Evolutionary conservation across 768 basidiomycete genomes (phyloP), one percentile per base, ranked within the genome.

Genomic region (Crepidotus variabilis): DNA sequence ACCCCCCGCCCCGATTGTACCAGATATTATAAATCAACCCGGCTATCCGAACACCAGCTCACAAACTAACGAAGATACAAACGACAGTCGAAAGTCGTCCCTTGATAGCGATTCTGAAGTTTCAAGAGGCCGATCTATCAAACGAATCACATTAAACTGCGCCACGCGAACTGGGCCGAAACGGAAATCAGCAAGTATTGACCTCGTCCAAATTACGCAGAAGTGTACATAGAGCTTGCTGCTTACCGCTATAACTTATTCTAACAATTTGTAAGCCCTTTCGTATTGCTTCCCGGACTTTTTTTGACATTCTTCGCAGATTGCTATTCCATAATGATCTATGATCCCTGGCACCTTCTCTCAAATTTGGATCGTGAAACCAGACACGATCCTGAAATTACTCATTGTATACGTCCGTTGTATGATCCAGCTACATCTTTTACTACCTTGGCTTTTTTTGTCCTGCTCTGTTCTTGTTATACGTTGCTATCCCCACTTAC

Each of bases 131-230:
- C 62, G 67, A 47, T 55, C 60, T 2, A 65, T 66, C 60, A 54
- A 62, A 62, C 60, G 65, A 49, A 60, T 65, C 5, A 22, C 45
- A 33, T 51, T 67, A 10, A 58, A 56, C 36, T 43, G 52, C 47
- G 39, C 52, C 34, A 18, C 50, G 24, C 50, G 61, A 36, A 54
- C 56, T 6, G 54, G 67, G 14, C 57, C 57, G 22, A 74, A 68
- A 57, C 70, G 66, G 20, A 63, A 72, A 51, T 72, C 75, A 35
- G 68, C 67, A 20, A 75, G 72, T 61, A 69, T 67, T 53, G 65
- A 69, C 43, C 65, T 66, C 61, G 61, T 61, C 22, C 62, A 60
- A 18, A 58, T 63, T 59, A 57, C 24, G 45, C 57, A 57, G 52
- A 64, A 54, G 61, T 22, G 2, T 5, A 16, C 46, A 32, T 28